Evolutionary conservation across 257 asterid species (phyloP).

Genomic region (Nicotiana otophora): DNA sequence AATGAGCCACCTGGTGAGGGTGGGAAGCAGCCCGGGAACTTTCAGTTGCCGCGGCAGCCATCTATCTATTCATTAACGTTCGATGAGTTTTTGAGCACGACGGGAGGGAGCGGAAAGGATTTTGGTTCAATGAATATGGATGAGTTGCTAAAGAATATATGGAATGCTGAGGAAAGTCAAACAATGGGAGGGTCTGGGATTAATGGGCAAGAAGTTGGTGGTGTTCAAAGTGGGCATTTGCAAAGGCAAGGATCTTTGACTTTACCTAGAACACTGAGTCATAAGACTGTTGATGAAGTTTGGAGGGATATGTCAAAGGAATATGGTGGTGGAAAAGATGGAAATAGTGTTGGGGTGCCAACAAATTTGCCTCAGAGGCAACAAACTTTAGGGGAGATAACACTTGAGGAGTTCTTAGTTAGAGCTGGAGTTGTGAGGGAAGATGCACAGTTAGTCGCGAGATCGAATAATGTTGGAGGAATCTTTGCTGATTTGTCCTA

Average conservation of each 20-base stretch:
- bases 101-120: conserved; percentile 66
- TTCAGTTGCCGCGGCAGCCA: conserved; percentile 53
- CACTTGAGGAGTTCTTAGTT: conserved; percentile 82
- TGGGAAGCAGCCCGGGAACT: conserved; percentile 34
- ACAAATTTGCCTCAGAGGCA: conserved; percentile 55
- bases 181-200: conserved; percentile 32
- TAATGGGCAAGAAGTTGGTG: conserved; percentile 24
- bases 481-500: conserved; percentile 39
- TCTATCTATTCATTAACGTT: conserved; percentile 85
- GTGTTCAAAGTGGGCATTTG: conserved; percentile 35
- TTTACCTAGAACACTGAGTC: conserved; percentile 88
- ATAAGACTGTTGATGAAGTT: conserved; percentile 93
- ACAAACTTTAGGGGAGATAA: conserved; percentile 72
- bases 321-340: conserved; percentile 31
- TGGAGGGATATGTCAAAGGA: conserved; percentile 80
- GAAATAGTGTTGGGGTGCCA: conserved; percentile 19
- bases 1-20: conserved; percentile 35
- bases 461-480: conserved; percentile 28
- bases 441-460: conserved; percentile 48
- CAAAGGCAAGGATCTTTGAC: conserved; percentile 85
- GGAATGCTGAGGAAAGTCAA: conserved; percentile 94
- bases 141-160: conserved; percentile 81
- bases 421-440: conserved; percentile 89
- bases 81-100: conserved; percentile 75
- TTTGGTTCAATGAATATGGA: conserved; percentile 99